Conservation (phyloP, 1,284 basidiomycete species). For the Austroboletus novae-zelandiae region DNA sequence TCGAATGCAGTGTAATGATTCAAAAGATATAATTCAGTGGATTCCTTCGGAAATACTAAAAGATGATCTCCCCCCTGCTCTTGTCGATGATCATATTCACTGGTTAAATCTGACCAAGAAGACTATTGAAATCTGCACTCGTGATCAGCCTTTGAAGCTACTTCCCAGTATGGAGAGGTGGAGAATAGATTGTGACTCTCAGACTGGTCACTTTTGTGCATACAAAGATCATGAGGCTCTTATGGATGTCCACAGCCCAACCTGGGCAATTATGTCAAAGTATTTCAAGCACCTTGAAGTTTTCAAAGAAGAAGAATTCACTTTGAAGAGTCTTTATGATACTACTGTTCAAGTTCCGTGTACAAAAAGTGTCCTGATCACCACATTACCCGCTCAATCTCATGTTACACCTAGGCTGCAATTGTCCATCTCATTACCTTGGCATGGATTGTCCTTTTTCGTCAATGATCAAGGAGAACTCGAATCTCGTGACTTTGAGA, state of each 20-base stretch:
- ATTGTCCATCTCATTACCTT: slow-evolving; percentile 32
- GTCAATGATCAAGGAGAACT: slow-evolving; percentile 22
- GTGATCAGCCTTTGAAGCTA: slow-evolving; percentile 21
- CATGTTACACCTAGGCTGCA: neutral
- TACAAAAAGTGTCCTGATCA: slow-evolving; percentile 30
- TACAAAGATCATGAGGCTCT: slow-evolving; percentile 17
- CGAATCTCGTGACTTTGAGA: slow-evolving; percentile 19
- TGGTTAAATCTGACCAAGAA: slow-evolving; percentile 37
- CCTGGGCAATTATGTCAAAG: slow-evolving; percentile 32
- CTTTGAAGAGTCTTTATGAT: too few species aligned
- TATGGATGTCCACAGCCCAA: slow-evolving; percentile 34
- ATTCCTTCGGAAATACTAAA: slow-evolving; percentile 35
- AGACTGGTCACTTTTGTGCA: slow-evolving; percentile 10
- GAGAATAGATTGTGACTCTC: slow-evolving; percentile 9
- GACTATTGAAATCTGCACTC: slow-evolving; percentile 39
- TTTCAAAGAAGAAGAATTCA: neutral
- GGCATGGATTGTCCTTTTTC: slow-evolving; percentile 35
- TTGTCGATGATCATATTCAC: slow-evolving; percentile 36
- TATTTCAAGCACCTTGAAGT: slow-evolving; percentile 34
- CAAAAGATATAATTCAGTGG: slow-evolving; percentile 29
- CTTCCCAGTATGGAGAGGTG: slow-evolving; percentile 18
- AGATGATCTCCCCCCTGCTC: slow-evolving; percentile 37
- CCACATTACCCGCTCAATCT: neutral
- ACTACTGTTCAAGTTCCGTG: too few species aligned
- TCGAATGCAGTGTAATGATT: slow-evolving; percentile 18